These are phyloP conservation scores for Globisporangium orthogonon DNA, from an alignment of 352 stramenopile genomes.

Conservation along the genomic window DNA sequence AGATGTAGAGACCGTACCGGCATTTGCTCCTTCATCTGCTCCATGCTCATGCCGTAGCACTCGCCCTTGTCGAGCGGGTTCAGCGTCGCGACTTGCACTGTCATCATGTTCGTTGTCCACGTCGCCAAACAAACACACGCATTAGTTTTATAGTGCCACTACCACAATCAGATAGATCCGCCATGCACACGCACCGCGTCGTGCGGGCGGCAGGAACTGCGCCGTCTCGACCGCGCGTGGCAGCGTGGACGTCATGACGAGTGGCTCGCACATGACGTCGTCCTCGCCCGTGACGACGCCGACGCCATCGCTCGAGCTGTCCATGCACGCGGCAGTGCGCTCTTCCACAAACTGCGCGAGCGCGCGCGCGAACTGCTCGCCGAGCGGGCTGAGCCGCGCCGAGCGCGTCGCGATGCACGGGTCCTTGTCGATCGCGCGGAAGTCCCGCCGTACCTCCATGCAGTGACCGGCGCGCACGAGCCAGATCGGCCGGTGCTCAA, in stretches of 20 bases:
- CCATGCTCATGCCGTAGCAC: constrained; percentile 82
- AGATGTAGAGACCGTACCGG: constrained; percentile 18
- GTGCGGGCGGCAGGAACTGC: constrained; percentile 38
- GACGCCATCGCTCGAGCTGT: constrained; percentile 14
- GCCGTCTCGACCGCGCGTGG: constrained; percentile 75
- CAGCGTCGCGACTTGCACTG: constrained; percentile 75
- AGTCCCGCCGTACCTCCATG: constrained; percentile 60
- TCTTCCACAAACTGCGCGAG: constrained; percentile 91
- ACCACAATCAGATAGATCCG: not conserved
- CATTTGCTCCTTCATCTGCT: constrained; percentile 75
- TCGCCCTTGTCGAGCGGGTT: constrained; percentile 84
- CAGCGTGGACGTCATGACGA: constrained; percentile 76
- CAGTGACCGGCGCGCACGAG: constrained; percentile 88
- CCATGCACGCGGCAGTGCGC: constrained; percentile 45
- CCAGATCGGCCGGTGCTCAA: constrained; percentile 90
- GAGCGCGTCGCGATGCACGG: constrained; percentile 68
- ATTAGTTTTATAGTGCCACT: too few species aligned
- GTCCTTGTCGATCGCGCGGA: constrained; percentile 59
- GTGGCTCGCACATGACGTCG: constrained; percentile 31
- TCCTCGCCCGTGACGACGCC: constrained; percentile 30
- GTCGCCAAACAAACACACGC: too few species aligned
- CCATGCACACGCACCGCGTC: constrained; percentile 29
- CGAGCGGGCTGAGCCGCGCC: constrained; percentile 84
- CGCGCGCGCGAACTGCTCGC: constrained; percentile 89
- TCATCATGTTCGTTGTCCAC: not conserved